These are phyloP conservation scores for Nakaseomyces uthaithaninus DNA, from an alignment of 1,139 yeast species.

Conservation along the genomic window DNA sequence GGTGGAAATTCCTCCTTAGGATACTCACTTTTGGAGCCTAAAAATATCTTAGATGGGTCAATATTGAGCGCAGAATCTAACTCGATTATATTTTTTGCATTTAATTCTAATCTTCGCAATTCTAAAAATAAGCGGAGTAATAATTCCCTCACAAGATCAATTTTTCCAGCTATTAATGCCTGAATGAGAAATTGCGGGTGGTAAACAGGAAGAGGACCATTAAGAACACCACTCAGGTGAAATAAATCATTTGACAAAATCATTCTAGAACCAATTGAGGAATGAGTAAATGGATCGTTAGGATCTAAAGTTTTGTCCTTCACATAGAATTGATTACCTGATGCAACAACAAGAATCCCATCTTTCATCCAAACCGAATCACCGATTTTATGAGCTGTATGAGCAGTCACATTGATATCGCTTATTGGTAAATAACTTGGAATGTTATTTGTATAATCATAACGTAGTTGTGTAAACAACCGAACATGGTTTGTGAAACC, in stretches of 20 bases:
- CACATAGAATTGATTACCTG: slow-evolving; percentile 83
- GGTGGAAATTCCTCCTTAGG: slow-evolving; percentile 31
- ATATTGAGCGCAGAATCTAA: slow-evolving; percentile 37
- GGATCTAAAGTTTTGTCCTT: slow-evolving; percentile 65
- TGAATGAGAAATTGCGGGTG: slow-evolving; percentile 90
- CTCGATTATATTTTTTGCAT: slow-evolving; percentile 30
- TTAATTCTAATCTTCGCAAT: slow-evolving; percentile 45
- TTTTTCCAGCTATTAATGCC: slow-evolving; percentile 56
- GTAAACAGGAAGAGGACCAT: slow-evolving; percentile 83
- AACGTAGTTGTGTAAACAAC: slow-evolving; percentile 72
- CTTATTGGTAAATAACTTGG: slow-evolving; percentile 76
- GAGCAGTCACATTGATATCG: slow-evolving; percentile 58
- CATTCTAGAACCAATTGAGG: slow-evolving; percentile 41
- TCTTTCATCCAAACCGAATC: slow-evolving; percentile 80
- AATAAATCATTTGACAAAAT: slow-evolving; percentile 46
- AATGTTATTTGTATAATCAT: slow-evolving; percentile 73
- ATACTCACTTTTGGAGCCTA: slow-evolving; percentile 20
- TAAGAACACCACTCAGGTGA: slow-evolving; percentile 62
- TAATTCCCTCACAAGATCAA: slow-evolving; percentile 49
- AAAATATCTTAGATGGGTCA: slow-evolving; percentile 28
- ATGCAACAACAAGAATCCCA: slow-evolving; percentile 73
- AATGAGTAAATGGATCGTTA: slow-evolving; percentile 42
- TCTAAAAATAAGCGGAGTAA: slow-evolving; percentile 45
- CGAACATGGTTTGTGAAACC: slow-evolving; percentile 61
- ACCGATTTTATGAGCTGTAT: slow-evolving; percentile 74